Conservation (phyloP, 148 eudicot species). For the Linanthus parryae region DNA sequence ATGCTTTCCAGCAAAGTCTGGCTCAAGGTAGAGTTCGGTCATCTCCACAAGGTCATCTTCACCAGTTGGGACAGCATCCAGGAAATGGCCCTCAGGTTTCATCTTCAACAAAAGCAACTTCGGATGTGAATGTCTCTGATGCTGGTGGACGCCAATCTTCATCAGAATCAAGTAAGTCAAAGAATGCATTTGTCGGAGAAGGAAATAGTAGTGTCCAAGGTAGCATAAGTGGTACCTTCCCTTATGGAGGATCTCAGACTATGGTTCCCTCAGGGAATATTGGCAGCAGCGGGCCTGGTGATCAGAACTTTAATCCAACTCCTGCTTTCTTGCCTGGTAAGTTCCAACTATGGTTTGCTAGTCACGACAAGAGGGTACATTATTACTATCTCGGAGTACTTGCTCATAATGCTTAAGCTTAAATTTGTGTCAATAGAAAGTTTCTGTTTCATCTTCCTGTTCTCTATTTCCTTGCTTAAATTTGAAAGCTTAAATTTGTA, state of each 20-base stretch:
- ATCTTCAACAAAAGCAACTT: conserved; percentile 56
- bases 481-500: too few species aligned
- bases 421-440: too few species aligned
- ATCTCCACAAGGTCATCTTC: conserved; percentile 48
- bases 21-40: conserved; percentile 43
- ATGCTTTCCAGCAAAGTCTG: conserved; percentile 27
- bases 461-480: too few species aligned
- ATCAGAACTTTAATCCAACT: conserved; percentile 54
- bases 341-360: not conserved
- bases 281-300: conserved; percentile 58
- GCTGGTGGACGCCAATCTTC: conserved; percentile 31
- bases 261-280: conserved; percentile 45
- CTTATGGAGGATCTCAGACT: conserved; percentile 63
- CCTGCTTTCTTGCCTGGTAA: conserved; percentile 80
- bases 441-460: too few species aligned
- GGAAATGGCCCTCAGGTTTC: conserved; percentile 45
- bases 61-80: conserved; percentile 40
- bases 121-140: conserved; percentile 27
- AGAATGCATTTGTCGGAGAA: conserved; percentile 48
- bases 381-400: too few species aligned
- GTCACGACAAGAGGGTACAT: too few species aligned
- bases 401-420: too few species aligned
- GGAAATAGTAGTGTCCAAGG: conserved; percentile 57
- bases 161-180: conserved; percentile 39
- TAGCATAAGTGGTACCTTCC: conserved; percentile 55